Evolutionary conservation across 805 yeast species (phyloP), one percentile per base, ranked within the genome.

Genomic region (Spathaspora girioi): DNA sequence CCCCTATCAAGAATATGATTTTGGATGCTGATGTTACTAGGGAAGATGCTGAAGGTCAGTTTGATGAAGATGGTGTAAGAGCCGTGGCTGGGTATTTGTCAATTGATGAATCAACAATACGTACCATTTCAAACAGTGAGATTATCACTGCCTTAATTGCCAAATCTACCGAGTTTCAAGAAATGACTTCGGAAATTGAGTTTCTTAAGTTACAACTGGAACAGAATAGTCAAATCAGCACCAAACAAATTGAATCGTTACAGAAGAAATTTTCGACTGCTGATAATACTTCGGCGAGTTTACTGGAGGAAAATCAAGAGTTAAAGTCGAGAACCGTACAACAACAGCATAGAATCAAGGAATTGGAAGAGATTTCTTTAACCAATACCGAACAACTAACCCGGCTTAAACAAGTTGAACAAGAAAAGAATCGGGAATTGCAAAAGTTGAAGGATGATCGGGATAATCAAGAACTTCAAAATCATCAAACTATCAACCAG

Each of bases 161-260:
- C 14, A 66, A 67, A 42, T 61, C 75, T 0, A 50, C 59, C 11
- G 68, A 66, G 31, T 60, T 52, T 48, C 66, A 67, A 43, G 70
- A 68, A 5, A 48, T 70, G 3, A 56, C 58, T 29, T 64, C 73
- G 1, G 70, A 70, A 49, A 54, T 61, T n/a, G 62, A 70, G 0
- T 68, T 68, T 41, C 51, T 64, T 26, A 66, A 67, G 54, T 58
- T 73, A 17, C 71, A 71, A 52, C 65, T 64, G 43, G 78, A 74
- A 50, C 74, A 65, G 49, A 43, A 27, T 20, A 9, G 31, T 2
- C 49, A 44, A 8, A 35, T 6, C 5, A 41, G 29, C 15, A 26
- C 11, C 18, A 61, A 59, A 47, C 63, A 63, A 47, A 51, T 58
- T 29, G 62, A 60, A 46, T 42, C 52, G 20, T 49, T 63, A 29